A percentile compares a stretch with the other conserved stretches of the same genome.
Conservation (phyloP, 139 green algal species). For the Microglena sp. region DNA sequence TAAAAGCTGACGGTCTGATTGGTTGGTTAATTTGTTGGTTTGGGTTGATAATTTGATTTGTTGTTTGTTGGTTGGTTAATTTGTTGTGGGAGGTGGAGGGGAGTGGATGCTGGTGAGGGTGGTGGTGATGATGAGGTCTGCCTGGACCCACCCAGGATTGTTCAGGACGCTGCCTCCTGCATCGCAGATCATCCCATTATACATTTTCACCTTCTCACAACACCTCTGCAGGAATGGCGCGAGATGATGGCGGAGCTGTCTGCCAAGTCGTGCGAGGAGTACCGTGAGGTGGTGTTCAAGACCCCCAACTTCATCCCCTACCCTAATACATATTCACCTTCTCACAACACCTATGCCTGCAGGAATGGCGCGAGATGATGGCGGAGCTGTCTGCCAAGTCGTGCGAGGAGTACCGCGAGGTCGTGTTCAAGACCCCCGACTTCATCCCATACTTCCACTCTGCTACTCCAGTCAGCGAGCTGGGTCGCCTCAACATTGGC, state of each 20-base stretch:
- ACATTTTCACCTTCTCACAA: constrained; percentile 28
- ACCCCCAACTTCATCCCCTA: constrained; percentile 80
- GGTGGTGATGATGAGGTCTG: too few relatives aligned
- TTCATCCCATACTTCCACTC: constrained; percentile 94
- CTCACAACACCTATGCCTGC: background rate
- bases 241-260: constrained; percentile 69
- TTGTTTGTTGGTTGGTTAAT: too few relatives aligned
- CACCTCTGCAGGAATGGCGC: constrained; percentile 48
- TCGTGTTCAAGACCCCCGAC: constrained; percentile 65
- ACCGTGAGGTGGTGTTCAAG: constrained; percentile 59
- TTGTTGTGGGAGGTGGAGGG: too few relatives aligned
- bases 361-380: constrained; percentile 75
- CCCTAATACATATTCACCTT: constrained; percentile 1
- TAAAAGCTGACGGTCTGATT: too few relatives aligned
- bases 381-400: constrained; percentile 33
- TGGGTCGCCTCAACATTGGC: constrained; percentile 85
- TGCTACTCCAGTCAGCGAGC: constrained; percentile 38
- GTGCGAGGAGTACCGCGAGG: constrained; percentile 50
- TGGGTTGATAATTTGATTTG: too few relatives aligned
- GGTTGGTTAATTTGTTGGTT: too few relatives aligned
- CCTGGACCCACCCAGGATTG: too few relatives aligned
- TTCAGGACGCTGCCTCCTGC: too few relatives aligned
- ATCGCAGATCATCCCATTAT: too few relatives aligned
- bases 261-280: constrained; percentile 38
- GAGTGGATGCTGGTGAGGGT: too few relatives aligned